These are phyloP conservation scores for Trametes sp. DNA, from an alignment of 1,284 basidiomycete genomes.

Conservation along the genomic window DNA sequence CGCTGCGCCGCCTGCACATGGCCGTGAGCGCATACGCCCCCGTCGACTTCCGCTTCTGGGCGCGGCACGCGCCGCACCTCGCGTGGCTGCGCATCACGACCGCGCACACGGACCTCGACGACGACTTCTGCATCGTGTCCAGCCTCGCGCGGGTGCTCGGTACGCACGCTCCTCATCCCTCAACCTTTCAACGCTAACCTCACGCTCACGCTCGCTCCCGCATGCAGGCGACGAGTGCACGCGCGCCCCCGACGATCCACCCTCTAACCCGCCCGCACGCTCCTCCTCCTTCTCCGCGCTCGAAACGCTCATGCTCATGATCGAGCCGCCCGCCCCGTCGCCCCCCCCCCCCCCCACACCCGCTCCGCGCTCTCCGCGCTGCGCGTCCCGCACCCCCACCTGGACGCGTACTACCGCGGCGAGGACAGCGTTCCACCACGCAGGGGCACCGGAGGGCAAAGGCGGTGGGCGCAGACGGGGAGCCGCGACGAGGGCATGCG, in stretches of 20 bases:
- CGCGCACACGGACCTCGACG: not conserved
- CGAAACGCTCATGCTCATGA: not conserved
- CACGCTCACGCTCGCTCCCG: no score
- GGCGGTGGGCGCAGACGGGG: not conserved
- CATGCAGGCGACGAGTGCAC: no score
- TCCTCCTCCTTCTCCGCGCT: not conserved
- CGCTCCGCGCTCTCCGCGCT: not conserved
- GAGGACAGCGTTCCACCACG: no score
- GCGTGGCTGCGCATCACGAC: not conserved
- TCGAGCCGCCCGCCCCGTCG: not conserved
- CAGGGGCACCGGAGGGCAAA: no score
- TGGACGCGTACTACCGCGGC: not conserved
- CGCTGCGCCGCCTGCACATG: not conserved
- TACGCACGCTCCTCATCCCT: not conserved
- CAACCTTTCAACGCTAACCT: not conserved
- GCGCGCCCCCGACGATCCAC: not conserved
- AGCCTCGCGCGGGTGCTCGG: not conserved
- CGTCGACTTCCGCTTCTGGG: not conserved
- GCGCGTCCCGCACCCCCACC: not conserved
- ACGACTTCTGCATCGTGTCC: not conserved
- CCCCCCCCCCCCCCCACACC: not conserved
- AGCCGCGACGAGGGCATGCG: not conserved
- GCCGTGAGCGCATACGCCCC: no score
- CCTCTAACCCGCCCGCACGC: not conserved
- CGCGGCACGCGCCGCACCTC: not conserved